A percentile compares a stretch with the other conserved stretches of the same genome.
phyloP scores from a whole-genome alignment of 2,329 filamentous ascomycete genomes.

The Alternaria ventricosa region DNA sequence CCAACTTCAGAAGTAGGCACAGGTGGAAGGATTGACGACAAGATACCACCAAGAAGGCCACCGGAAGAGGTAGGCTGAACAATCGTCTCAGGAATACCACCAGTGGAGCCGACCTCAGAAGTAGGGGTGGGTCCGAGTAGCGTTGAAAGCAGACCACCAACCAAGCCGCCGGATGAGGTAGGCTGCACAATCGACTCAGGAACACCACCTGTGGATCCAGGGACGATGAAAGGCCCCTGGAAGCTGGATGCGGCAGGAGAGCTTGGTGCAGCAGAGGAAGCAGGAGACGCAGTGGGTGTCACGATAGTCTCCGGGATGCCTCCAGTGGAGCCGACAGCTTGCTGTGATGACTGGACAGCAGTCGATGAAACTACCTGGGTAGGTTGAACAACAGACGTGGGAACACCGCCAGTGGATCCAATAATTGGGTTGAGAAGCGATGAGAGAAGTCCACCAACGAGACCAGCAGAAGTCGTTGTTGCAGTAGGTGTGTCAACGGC shows the following conservation, averaged over 20 bases:
- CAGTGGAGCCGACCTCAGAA: constrained; percentile 27
- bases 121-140: constrained; percentile 18
- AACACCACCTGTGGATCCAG: constrained; percentile 28
- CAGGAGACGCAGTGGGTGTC: constrained; percentile 19
- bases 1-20: constrained; percentile 20
- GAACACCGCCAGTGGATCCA: constrained; percentile 27
- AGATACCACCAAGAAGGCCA: constrained; percentile 3
- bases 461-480: constrained; percentile 5
- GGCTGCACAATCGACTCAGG: constrained; percentile 18
- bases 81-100: constrained; percentile 28
- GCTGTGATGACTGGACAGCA: constrained; percentile 12
- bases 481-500: not conserved
- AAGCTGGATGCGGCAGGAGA: constrained; percentile 24
- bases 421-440: constrained; percentile 23
- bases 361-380: constrained; percentile 7
- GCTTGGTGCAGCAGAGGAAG: constrained; percentile 11
- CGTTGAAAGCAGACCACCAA: constrained; percentile 21
- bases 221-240: constrained; percentile 32
- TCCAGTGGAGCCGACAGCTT: constrained; percentile 21
- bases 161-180: constrained; percentile 16
- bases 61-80: constrained; percentile 18
- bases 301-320: constrained; percentile 24
- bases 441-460: constrained; percentile 10
- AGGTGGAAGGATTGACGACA: constrained; percentile 16
- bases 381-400: constrained; percentile 29